A percentile compares a stretch with the other conserved stretches of the same genome.
Evolutionary conservation across 257 asterid species (phyloP).

Genomic region (Primulina eburnea): DNA sequence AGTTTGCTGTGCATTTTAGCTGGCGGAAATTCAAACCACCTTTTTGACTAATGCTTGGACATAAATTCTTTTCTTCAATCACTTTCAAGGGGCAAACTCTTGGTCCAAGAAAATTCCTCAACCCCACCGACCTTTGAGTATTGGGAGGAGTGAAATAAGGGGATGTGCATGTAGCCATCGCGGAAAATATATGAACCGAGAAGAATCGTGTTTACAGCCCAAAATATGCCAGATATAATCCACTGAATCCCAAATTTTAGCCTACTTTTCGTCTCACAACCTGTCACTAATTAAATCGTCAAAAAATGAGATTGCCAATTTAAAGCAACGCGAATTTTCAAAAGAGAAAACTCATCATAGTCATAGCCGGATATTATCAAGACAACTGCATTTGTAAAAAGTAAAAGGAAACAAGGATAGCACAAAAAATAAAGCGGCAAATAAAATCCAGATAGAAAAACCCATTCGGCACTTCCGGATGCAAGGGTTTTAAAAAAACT

Average conservation of each 20-base stretch:
- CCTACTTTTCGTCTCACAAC: slow-evolving; percentile 16
- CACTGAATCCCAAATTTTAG: slow-evolving; percentile 19
- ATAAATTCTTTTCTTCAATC: slow-evolving; percentile 48
- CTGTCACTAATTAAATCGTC: slow-evolving; percentile 24
- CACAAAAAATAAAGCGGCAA: slow-evolving; percentile 1
- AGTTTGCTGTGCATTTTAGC: slow-evolving; percentile 60
- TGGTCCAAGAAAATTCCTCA: slow-evolving; percentile 44
- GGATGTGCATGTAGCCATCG: slow-evolving; percentile 61
- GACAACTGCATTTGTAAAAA: background rate
- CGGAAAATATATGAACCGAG: slow-evolving; percentile 23
- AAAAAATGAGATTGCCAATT: slow-evolving; percentile 14
- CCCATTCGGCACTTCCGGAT: background rate
- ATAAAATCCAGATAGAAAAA: slow-evolving; percentile 12
- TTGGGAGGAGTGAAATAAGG: slow-evolving; percentile 58
- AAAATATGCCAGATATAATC: slow-evolving; percentile 21
- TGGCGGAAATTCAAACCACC: slow-evolving; percentile 33
- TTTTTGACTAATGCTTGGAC: slow-evolving; percentile 33
- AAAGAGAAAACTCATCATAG: slow-evolving; percentile 20
- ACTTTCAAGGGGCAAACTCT: slow-evolving; percentile 50
- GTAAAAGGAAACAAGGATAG: background rate
- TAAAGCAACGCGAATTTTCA: background rate
- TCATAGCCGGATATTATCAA: background rate
- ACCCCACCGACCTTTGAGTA: slow-evolving; percentile 44
- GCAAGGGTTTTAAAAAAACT: background rate
- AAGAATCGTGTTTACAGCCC: slow-evolving; percentile 9